These are phyloP conservation scores for Sporisorium reilianum DNA, from an alignment of 1,284 basidiomycete species.

Conservation along the genomic window DNA sequence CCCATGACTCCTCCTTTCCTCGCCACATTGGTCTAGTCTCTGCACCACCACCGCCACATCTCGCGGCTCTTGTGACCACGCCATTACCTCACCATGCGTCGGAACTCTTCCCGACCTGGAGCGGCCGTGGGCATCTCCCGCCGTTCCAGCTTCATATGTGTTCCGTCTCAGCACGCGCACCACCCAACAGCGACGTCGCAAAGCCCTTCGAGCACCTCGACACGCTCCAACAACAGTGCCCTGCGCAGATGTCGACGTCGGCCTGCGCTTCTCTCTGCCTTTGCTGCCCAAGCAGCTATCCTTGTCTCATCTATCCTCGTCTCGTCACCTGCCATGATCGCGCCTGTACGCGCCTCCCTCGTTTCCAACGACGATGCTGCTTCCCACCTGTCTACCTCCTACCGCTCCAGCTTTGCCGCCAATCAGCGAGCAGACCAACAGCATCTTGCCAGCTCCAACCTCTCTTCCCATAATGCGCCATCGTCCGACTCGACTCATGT, in stretches of 20 bases:
- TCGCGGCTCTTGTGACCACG: conserved; percentile 9
- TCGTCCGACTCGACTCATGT: background rate
- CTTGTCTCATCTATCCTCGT: conserved; percentile 53
- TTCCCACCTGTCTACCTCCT: background rate
- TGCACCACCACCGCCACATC: conserved; percentile 7
- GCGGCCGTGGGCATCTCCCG: background rate
- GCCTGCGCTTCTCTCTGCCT: conserved; percentile 14
- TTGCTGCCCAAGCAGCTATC: conserved; percentile 31
- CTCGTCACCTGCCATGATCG: conserved; percentile 41
- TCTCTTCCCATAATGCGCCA: background rate
- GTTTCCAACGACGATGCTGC: background rate
- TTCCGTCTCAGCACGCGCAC: background rate
- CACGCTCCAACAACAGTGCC: background rate
- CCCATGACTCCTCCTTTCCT: conserved; percentile 13
- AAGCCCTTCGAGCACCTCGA: background rate
- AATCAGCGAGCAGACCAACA: background rate
- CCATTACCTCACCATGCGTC: conserved; percentile 26
- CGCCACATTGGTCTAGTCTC: conserved; percentile 2
- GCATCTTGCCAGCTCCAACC: background rate
- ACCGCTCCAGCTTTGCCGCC: conserved; percentile 11
- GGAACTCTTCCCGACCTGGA: conserved; percentile 16
- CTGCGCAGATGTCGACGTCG: conserved; percentile 9
- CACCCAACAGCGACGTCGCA: background rate
- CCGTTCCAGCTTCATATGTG: conserved; percentile 1
- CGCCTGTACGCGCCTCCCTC: conserved; percentile 16